Evolutionary conservation across 2,329 filamentous ascomycete species (phyloP), one percentile per base, ranked within the genome.

Genomic region (Alternaria solani): DNA sequence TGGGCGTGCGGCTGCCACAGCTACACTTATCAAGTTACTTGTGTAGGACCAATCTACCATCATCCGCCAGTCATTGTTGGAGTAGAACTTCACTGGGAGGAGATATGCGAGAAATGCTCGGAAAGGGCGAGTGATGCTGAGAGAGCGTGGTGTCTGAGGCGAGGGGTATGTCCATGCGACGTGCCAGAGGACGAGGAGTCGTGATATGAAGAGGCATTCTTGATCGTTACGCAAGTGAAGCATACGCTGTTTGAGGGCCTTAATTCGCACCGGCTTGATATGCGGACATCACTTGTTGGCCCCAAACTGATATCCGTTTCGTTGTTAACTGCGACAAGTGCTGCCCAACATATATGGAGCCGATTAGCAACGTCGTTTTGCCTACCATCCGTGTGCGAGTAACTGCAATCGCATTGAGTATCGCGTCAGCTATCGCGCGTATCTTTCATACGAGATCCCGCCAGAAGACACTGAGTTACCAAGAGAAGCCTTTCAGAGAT

Each of bases 1-100:
- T 60, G 41, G 46, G 41, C 44, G 7, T 60, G 57, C 23, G 32
- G 53, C 26, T 60, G 26, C 18, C 52, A 48, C 9, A 38, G 18
- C 7, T 46, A 51, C 3, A 7, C 12, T 0, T 56, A 56, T 39
- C 18, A 28, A 1, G 9, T 26, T 14, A 32, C 39, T 3, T 56
- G 57, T 32, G 14, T 44, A 7, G 46, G 46, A 9, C 32, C 51
- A 5, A 51, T 7, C 7, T 46, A 51, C 16, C 57, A 60, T 28
- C 5, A 20, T 7, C n/a, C 30, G 2, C 57, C 57, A n/a, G 11
- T 16, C 4, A 9, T 56, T 3, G 9, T 38, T 8, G 32, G 52
- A 0, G 32, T 26, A 5, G 5, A 20, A 14, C 25, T 56, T 3
- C 39, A 56, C 2, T 47, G 53, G 41, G 36, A 41, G 23, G 18